Conservation (phyloP, 768 basidiomycete species). For the Cantharellus cinnabarinus region DNA sequence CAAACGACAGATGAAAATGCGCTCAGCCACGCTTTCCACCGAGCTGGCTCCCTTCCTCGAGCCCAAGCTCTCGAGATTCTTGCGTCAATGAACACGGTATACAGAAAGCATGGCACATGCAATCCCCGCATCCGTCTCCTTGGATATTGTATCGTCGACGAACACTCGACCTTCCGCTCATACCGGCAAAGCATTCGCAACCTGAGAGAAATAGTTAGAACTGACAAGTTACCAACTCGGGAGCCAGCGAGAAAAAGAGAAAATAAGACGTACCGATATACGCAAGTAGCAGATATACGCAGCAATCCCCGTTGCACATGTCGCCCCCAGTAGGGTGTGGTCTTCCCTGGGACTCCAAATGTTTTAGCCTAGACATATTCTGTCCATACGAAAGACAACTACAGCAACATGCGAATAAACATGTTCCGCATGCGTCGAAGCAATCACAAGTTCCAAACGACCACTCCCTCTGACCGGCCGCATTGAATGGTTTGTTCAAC, state of each 20-base stretch:
- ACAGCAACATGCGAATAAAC: conserved; percentile 20
- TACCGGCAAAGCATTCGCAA: conserved; percentile 8
- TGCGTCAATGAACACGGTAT: conserved; percentile 6
- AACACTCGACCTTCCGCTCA: not conserved
- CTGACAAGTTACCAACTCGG: not conserved
- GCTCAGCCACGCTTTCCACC: no score
- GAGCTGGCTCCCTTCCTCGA: conserved; percentile 3
- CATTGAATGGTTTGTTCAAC: conserved; percentile 12
- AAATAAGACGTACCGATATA: not conserved
- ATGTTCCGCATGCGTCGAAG: conserved; percentile 12
- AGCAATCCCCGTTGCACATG: not conserved
- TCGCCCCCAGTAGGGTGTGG: conserved; percentile 23
- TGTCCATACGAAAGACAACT: conserved; percentile 25
- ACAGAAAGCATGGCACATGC: not conserved
- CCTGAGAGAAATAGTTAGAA: conserved; percentile 6
- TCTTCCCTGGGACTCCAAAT: conserved; percentile 19
- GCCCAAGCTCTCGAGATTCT: conserved; percentile 5
- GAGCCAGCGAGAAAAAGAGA: not conserved
- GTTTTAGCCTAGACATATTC: conserved; percentile 23
- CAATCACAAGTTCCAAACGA: conserved; percentile 14
- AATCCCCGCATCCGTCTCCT: not conserved
- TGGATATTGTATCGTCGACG: conserved; percentile 1
- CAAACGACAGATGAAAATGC: no score
- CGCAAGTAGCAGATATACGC: not conserved
- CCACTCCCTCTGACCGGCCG: conserved; percentile 18